Conservation (phyloP, 1,284 basidiomycete genomes). For the Ganoderma sinense region DNA sequence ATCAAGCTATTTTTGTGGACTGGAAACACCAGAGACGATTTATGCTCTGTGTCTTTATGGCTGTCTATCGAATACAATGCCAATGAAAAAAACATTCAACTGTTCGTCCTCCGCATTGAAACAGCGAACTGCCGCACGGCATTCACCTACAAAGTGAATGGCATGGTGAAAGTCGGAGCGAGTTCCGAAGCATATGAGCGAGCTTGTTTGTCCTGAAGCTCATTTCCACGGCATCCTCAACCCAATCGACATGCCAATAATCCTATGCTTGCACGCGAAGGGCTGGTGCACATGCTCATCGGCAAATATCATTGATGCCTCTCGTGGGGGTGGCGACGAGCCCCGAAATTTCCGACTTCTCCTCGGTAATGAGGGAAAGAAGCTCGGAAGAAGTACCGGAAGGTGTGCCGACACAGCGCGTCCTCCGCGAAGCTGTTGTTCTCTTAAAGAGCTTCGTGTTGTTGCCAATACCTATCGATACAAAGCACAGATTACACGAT, state of each 20-base stretch:
- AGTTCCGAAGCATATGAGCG: background rate
- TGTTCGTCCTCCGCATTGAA: background rate
- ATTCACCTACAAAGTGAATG: background rate
- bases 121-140: too few species aligned
- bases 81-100: background rate
- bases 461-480: background rate
- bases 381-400: background rate
- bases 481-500: background rate
- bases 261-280: too few species aligned
- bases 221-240: background rate
- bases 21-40: too few species aligned
- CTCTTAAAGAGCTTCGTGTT: background rate
- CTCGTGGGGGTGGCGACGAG: background rate
- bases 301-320: background rate
- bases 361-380: background rate
- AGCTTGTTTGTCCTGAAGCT: background rate
- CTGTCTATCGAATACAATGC: background rate
- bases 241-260: background rate
- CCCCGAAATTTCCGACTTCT: background rate
- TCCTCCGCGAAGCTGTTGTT: background rate
- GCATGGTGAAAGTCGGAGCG: background rate
- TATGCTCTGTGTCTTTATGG: too few species aligned
- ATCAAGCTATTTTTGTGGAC: too few species aligned
- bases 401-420: background rate
- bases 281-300: background rate